phyloP scores from a whole-genome alignment of 768 basidiomycete genomes.

The Suillus bovinus region DNA sequence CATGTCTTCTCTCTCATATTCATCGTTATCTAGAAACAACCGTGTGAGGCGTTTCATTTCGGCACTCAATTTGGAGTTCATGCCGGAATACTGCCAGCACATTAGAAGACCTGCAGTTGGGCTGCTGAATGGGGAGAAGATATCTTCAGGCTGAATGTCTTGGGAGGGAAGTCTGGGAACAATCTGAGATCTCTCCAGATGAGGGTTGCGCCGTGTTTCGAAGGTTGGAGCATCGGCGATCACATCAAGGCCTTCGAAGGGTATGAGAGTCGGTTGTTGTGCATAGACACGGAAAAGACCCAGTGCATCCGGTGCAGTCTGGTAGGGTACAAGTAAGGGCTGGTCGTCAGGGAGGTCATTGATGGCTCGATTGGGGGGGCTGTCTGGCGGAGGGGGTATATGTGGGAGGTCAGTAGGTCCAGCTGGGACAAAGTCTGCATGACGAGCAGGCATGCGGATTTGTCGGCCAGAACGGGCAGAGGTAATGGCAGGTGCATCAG shows the following conservation, averaged over 20 bases:
- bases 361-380: neutral
- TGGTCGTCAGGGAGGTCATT: neutral
- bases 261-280: neutral
- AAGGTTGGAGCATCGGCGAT: slow-evolving; percentile 9
- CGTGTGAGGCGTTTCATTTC: slow-evolving; percentile 29
- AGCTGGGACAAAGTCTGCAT: slow-evolving; percentile 5
- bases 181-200: neutral
- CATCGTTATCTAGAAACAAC: slow-evolving; percentile 20
- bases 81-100: slow-evolving; percentile 32
- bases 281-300: slow-evolving; percentile 9
- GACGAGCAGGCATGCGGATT: slow-evolving; percentile 2
- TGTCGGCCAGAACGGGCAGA: neutral
- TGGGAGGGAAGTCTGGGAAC: neutral
- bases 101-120: slow-evolving; percentile 27
- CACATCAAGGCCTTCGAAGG: neutral
- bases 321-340: neutral
- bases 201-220: neutral
- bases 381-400: neutral
- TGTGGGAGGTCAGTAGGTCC: neutral
- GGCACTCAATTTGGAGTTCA: slow-evolving; percentile 23
- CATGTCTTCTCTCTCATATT: slow-evolving; percentile 25
- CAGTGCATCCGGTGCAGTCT: neutral
- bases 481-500: neutral
- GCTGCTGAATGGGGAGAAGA: slow-evolving; percentile 20
- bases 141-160: neutral